Evolutionary conservation across 2,329 filamentous ascomycete genomes (phyloP).

Genomic region (Verticillium isaacii): DNA sequence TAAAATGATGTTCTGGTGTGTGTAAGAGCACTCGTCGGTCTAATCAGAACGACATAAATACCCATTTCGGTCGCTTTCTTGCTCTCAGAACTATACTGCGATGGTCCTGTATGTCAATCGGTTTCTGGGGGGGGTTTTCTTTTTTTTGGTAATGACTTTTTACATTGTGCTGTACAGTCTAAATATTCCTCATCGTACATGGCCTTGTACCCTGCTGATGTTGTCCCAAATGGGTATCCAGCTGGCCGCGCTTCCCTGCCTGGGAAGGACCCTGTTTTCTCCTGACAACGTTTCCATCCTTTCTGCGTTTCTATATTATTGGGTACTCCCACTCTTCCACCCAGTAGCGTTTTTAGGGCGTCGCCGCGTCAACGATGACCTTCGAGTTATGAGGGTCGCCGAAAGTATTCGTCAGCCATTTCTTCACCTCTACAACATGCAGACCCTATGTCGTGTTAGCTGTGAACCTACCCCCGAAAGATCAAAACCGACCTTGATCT

Average conservation of each 20-base stretch:
- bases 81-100: no score
- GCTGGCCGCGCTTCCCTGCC: no score
- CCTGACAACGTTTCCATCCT: no score
- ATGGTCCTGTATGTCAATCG: no score
- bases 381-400: constrained; percentile 1
- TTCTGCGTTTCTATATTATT: no score
- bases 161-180: not conserved
- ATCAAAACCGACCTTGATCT: constrained; percentile 59
- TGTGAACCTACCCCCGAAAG: not conserved
- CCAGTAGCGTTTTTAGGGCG: not conserved
- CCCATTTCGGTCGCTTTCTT: no score
- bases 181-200: not conserved
- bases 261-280: no score
- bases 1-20: not conserved
- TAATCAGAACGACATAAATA: not conserved
- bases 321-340: no score
- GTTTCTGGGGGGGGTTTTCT: no score
- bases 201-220: no score
- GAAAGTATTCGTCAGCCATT: not conserved
- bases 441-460: constrained; percentile 4
- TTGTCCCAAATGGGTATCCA: no score
- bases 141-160: not conserved
- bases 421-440: constrained; percentile 6
- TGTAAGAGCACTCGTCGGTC: not conserved
- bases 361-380: not conserved